Evolutionary conservation across 257 asterid genomes (phyloP).

Genomic region (Orobanche coerulescens): DNA sequence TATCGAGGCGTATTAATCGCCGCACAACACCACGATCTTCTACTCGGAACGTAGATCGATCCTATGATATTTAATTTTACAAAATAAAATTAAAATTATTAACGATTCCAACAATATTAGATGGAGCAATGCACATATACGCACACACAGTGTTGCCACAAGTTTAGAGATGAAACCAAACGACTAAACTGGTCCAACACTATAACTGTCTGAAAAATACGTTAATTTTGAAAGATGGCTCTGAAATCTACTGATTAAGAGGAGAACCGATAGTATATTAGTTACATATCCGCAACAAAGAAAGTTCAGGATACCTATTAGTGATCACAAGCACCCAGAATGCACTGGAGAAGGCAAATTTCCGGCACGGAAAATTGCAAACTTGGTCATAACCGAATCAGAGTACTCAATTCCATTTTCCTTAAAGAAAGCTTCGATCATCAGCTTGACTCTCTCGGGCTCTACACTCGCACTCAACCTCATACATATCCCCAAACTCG

Average conservation of each 20-base stretch:
- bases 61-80: too few relatives aligned
- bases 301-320: neutral
- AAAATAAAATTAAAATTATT: too few relatives aligned
- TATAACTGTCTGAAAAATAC: neutral
- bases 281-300: too few relatives aligned
- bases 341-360: constrained; percentile 51
- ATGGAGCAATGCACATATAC: too few relatives aligned
- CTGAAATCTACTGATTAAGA: neutral
- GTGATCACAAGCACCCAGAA: constrained; percentile 4
- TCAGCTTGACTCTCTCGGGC: constrained; percentile 69
- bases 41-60: too few relatives aligned
- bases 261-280: too few relatives aligned
- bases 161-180: neutral
- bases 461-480: constrained; percentile 87
- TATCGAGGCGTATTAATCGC: too few relatives aligned
- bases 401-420: constrained; percentile 58
- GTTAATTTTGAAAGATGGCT: constrained; percentile 8
- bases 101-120: too few relatives aligned
- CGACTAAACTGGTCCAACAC: neutral
- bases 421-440: constrained; percentile 61
- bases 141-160: too few relatives aligned
- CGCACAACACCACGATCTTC: too few relatives aligned
- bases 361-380: constrained; percentile 75
- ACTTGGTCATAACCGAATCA: constrained; percentile 68
- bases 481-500: constrained; percentile 79